Percentiles rank a stretch among this genome's conserved stretches.
These are phyloP conservation scores for Batkoa obscura DNA, from an alignment of 371 early-diverging fungal genomes.

Conservation along the genomic window DNA sequence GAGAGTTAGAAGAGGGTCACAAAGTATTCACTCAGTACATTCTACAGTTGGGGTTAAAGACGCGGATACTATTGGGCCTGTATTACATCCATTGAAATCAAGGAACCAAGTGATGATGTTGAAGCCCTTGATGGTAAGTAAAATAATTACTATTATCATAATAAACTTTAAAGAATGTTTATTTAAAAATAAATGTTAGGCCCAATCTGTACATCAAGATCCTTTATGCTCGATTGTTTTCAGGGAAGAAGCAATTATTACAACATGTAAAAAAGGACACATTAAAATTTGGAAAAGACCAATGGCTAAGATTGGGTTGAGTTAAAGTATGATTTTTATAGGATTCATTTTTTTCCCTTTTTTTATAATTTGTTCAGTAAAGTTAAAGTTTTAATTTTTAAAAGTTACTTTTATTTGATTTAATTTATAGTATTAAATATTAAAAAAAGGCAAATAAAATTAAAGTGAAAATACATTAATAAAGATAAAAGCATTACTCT, in stretches of 20 bases:
- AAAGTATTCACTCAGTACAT: slow-evolving; percentile 8
- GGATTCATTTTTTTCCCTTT: too few species aligned
- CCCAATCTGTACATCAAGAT: slow-evolving; percentile 45
- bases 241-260: slow-evolving; percentile 64
- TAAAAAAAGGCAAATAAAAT: too few species aligned
- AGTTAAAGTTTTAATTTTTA: too few species aligned
- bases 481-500: too few species aligned
- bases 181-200: slow-evolving; percentile 10
- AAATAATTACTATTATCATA: too few species aligned
- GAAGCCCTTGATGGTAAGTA: background rate
- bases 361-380: too few species aligned
- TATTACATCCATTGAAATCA: background rate
- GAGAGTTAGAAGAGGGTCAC: slow-evolving; percentile 11
- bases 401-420: too few species aligned
- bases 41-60: background rate
- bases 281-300: slow-evolving; percentile 71
- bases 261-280: slow-evolving; percentile 60
- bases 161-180: background rate
- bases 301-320: too few species aligned
- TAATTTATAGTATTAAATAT: too few species aligned
- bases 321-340: too few species aligned
- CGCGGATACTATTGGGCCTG: background rate
- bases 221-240: slow-evolving; percentile 54
- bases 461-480: too few species aligned
- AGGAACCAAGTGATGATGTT: background rate